Evolutionary conservation across 495 filamentous ascomycete genomes (phyloP).

Genomic region (Cercophora samala): DNA sequence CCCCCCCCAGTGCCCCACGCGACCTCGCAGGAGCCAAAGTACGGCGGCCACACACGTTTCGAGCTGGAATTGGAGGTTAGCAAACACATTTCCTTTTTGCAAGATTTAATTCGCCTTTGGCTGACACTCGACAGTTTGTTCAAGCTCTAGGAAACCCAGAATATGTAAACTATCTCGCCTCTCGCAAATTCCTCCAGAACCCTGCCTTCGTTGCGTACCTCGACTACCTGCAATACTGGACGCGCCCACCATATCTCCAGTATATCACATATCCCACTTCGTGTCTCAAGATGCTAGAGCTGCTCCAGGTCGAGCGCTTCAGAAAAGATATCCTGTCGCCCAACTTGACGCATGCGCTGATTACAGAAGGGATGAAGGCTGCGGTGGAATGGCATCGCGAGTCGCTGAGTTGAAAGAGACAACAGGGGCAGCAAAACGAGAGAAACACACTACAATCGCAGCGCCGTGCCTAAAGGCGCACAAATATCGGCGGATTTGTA

Average conservation of each 20-base stretch:
- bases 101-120: not conserved
- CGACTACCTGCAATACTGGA: conserved; percentile 80
- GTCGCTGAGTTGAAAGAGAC: conserved; percentile 20
- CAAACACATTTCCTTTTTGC: not conserved
- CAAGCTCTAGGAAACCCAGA: conserved; percentile 79
- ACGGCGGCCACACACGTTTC: conserved; percentile 66
- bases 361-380: conserved; percentile 53
- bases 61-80: conserved; percentile 72
- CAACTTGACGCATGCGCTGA: conserved; percentile 62
- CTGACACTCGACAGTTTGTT: conserved; percentile 59
- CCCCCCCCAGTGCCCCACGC: conserved; percentile 28
- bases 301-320: conserved; percentile 81
- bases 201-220: conserved; percentile 77
- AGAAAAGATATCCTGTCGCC: conserved; percentile 76
- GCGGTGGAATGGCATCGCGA: conserved; percentile 47
- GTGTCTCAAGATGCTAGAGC: conserved; percentile 74
- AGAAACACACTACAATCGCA: not conserved
- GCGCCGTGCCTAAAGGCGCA: not conserved
- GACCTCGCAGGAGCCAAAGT: conserved; percentile 42
- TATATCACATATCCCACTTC: conserved; percentile 79
- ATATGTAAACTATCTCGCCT: conserved; percentile 80
- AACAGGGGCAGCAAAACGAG: conserved; percentile 2
- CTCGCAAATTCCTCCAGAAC: conserved; percentile 58
- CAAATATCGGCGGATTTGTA: not conserved
- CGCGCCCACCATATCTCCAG: conserved; percentile 74